Evolutionary conservation across 2,329 filamentous ascomycete genomes (phyloP).

Genomic region (Exserohilum turcica): DNA sequence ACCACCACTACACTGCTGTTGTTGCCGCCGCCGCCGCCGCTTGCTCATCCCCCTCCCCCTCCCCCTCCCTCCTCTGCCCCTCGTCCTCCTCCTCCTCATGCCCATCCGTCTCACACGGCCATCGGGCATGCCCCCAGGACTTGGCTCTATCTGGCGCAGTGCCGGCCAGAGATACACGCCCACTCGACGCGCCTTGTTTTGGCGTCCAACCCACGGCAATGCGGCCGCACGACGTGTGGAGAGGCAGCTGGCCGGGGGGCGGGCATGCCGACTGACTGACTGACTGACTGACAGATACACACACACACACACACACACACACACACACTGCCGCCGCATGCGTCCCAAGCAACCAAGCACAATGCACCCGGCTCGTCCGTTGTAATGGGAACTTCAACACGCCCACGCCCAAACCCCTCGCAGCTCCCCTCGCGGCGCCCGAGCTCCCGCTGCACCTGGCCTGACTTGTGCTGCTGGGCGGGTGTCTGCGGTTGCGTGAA

Average conservation of each 20-base stretch:
- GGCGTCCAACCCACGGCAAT: constrained; percentile 1
- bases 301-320: too few relatives aligned
- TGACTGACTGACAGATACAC: too few relatives aligned
- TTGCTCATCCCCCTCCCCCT: too few relatives aligned
- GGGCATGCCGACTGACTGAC: neutral
- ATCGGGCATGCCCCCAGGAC: neutral
- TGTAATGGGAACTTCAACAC: neutral
- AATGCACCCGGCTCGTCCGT: neutral
- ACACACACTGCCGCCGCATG: constrained; percentile 4
- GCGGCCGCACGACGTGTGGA: neutral
- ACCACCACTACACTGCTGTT: neutral
- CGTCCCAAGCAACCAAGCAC: neutral
- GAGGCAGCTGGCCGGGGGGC: too few relatives aligned
- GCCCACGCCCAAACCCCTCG: neutral
- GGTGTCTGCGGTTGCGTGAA: neutral
- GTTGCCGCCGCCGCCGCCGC: neutral
- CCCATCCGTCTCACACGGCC: neutral
- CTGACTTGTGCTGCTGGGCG: neutral
- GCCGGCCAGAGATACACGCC: neutral
- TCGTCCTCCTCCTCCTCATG: neutral
- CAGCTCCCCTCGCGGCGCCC: neutral
- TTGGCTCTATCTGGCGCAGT: constrained; percentile 1
- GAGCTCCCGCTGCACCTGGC: neutral
- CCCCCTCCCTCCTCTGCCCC: too few relatives aligned
- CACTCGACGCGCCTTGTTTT: constrained; percentile 2